Evolutionary conservation across 805 yeast genomes (phyloP).

Genomic region (Cyberlindnera mycetangii): DNA sequence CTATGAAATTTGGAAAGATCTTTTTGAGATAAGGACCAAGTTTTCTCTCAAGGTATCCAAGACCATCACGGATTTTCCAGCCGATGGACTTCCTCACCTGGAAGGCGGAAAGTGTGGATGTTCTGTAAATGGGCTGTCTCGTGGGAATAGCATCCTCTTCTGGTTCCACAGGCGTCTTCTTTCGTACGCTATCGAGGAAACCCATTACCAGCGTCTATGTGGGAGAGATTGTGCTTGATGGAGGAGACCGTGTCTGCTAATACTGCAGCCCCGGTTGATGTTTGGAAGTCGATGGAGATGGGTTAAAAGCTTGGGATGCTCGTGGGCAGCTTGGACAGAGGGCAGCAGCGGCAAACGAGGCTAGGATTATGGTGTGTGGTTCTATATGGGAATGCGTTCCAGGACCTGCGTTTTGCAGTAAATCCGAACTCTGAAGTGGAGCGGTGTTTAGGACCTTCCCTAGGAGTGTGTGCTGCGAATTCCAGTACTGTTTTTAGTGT

Average conservation of each 20-base stretch:
- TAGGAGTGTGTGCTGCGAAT: too few species aligned
- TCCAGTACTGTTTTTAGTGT: neutral
- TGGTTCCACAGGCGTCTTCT: neutral
- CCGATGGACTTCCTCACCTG: constrained; percentile 35
- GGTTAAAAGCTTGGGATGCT: too few species aligned
- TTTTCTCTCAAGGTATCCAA: constrained; percentile 30
- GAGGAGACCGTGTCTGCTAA: too few species aligned
- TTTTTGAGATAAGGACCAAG: constrained; percentile 37
- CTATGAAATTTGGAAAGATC: constrained; percentile 43
- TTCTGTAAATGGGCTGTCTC: constrained; percentile 7
- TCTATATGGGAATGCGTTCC: too few species aligned
- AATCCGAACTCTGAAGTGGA: too few species aligned
- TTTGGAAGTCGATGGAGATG: too few species aligned
- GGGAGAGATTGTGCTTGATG: neutral
- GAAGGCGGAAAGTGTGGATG: constrained; percentile 15
- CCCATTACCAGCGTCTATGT: neutral
- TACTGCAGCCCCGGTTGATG: too few species aligned
- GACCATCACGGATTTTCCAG: constrained; percentile 36
- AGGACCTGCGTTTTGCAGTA: too few species aligned
- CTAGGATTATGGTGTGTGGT: too few species aligned
- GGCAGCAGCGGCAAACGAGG: too few species aligned
- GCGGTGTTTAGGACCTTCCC: too few species aligned
- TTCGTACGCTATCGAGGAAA: neutral
- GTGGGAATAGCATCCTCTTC: neutral
- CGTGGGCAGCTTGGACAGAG: too few species aligned